phyloP scores from a whole-genome alignment of 768 basidiomycete species.

The Butyriboletus loyo region DNA sequence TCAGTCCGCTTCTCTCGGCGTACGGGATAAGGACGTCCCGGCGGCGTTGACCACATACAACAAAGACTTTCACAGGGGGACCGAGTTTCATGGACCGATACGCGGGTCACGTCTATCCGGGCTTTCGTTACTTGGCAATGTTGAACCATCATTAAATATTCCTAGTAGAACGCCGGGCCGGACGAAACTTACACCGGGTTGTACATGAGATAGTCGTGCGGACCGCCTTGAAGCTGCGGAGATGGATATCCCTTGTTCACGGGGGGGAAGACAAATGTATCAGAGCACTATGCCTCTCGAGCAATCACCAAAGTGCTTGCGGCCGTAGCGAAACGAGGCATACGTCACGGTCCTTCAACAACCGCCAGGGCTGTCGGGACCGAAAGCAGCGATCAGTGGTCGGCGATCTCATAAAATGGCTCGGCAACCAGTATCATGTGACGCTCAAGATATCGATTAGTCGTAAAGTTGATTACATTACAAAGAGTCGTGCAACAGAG shows the following conservation, averaged over 20 bases:
- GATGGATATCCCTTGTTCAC: too few relatives aligned
- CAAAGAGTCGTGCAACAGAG: not conserved
- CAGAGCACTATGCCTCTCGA: too few relatives aligned
- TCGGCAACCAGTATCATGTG: not conserved
- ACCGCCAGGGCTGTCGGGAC: too few relatives aligned
- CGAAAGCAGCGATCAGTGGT: not conserved
- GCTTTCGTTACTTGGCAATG: not conserved
- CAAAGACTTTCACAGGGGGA: conserved; percentile 1
- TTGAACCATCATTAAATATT: not conserved
- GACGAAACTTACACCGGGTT: too few relatives aligned
- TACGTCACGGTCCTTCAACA: too few relatives aligned
- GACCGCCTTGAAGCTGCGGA: too few relatives aligned
- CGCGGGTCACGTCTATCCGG: not conserved
- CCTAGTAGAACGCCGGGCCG: not conserved
- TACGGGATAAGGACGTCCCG: too few relatives aligned
- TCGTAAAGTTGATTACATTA: not conserved
- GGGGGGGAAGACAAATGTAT: too few relatives aligned
- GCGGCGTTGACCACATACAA: not conserved
- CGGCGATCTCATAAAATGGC: not conserved
- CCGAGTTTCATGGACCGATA: not conserved
- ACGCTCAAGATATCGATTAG: not conserved
- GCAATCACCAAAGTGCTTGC: too few relatives aligned
- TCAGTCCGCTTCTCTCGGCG: too few relatives aligned
- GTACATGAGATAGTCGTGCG: too few relatives aligned
- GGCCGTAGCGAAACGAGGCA: too few relatives aligned